These are phyloP conservation scores for Rachicladosporium sp. DNA, from an alignment of 2,329 filamentous ascomycete genomes.

Conservation along the genomic window DNA sequence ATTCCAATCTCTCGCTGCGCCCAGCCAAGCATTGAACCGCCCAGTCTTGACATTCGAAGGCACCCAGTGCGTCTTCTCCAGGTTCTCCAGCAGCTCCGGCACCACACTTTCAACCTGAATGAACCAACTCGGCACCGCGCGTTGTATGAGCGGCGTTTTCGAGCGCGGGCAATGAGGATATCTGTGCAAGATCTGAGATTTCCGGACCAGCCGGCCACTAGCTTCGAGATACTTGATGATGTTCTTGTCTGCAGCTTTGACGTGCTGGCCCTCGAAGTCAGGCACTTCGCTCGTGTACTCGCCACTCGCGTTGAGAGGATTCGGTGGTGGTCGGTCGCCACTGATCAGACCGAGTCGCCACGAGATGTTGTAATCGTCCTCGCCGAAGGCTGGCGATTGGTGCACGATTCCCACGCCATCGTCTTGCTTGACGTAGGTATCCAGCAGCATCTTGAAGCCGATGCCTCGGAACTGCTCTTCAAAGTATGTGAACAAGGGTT, in stretches of 20 bases:
- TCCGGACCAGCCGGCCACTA: constrained; percentile 63
- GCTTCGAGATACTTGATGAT: constrained; percentile 83
- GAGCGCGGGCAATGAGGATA: constrained; percentile 91
- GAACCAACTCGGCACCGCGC: constrained; percentile 89
- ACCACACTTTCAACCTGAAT: constrained; percentile 75
- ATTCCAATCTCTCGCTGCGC: constrained; percentile 88
- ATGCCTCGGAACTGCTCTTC: constrained; percentile 76
- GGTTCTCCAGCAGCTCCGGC: constrained; percentile 79
- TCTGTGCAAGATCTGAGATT: constrained; percentile 79
- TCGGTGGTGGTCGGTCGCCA: constrained; percentile 67
- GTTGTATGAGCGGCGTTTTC: constrained; percentile 89
- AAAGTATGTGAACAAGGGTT: constrained; percentile 83
- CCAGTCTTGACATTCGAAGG: constrained; percentile 82
- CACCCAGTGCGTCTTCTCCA: constrained; percentile 84
- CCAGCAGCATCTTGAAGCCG: constrained; percentile 72
- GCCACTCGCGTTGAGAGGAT: constrained; percentile 77
- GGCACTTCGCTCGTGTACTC: constrained; percentile 63
- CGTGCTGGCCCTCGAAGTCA: constrained; percentile 76
- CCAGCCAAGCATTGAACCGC: constrained; percentile 83
- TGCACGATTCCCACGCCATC: constrained; percentile 92
- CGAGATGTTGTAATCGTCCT: constrained; percentile 86
- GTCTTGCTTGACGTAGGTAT: constrained; percentile 74
- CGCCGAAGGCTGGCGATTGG: constrained; percentile 84
- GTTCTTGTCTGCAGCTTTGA: constrained; percentile 83
- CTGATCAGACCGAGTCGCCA: constrained; percentile 64